phyloP scores from a whole-genome alignment of 2,329 filamentous ascomycete genomes.

The Alternaria sp. region DNA sequence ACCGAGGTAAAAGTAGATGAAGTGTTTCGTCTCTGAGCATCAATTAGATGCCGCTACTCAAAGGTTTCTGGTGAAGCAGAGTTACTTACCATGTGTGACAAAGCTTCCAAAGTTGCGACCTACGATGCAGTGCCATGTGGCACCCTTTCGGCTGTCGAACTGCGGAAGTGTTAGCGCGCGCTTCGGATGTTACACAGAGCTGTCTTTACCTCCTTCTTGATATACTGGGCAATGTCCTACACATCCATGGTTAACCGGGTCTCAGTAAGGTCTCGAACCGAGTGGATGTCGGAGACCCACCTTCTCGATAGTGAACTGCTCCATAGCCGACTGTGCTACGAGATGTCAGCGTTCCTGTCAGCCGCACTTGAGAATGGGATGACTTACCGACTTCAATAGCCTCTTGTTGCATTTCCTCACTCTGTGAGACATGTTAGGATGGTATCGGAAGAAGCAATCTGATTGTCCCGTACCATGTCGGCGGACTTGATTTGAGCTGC shows the following conservation, averaged over 20 bases:
- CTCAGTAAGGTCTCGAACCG: background rate
- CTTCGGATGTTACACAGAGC: background rate
- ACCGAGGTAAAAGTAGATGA: constrained; percentile 99
- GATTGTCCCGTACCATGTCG: constrained; percentile 81
- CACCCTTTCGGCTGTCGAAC: constrained; percentile 97
- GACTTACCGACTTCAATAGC: constrained; percentile 91
- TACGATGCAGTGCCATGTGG: constrained; percentile 99
- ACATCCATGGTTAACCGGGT: constrained; percentile 12
- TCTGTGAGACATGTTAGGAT: constrained; percentile 63
- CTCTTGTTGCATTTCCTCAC: constrained; percentile 96
- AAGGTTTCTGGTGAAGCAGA: background rate
- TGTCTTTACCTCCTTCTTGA: constrained; percentile 81
- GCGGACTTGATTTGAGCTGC: constrained; percentile 96
- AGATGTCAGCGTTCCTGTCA: constrained; percentile 33
- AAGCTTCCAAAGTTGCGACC: constrained; percentile 99
- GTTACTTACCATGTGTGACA: constrained; percentile 85
- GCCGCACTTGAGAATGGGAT: constrained; percentile 12
- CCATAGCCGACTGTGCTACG: constrained; percentile 75
- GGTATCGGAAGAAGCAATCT: background rate
- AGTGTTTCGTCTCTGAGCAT: constrained; percentile 91
- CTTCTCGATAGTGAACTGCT: constrained; percentile 77
- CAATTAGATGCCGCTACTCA: constrained; percentile 21
- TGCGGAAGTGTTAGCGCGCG: constrained; percentile 53
- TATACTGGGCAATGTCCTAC: constrained; percentile 93
- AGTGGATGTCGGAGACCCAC: constrained; percentile 49